These are phyloP conservation scores for Thymus quinquecostatus DNA, from an alignment of 257 asterid species.

Conservation along the genomic window DNA sequence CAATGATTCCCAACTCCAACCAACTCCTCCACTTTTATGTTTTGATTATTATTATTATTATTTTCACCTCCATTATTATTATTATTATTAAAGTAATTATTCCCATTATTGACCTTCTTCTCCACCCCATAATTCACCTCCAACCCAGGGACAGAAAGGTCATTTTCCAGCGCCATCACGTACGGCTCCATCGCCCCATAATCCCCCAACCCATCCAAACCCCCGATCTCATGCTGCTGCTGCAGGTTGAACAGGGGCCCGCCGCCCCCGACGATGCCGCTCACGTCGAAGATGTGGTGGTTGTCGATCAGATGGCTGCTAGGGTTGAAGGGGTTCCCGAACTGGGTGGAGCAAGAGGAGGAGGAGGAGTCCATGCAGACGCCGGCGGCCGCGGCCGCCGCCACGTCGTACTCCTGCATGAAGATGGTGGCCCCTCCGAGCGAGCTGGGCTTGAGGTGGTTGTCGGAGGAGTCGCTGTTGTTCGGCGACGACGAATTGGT, in stretches of 20 bases:
- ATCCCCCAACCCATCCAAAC: slow-evolving; percentile 36
- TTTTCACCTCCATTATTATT: slow-evolving; percentile 2
- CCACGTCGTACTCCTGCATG: slow-evolving; percentile 70
- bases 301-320: slow-evolving; percentile 4
- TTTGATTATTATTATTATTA: slow-evolving; percentile 23
- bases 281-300: slow-evolving; percentile 28
- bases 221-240: background rate
- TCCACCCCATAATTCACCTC: slow-evolving; percentile 43
- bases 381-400: background rate
- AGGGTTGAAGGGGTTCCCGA: slow-evolving; percentile 54
- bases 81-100: background rate
- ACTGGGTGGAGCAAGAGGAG: slow-evolving; percentile 54
- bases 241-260: slow-evolving; percentile 35
- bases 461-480: slow-evolving; percentile 51
- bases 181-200: slow-evolving; percentile 56
- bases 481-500: slow-evolving; percentile 46
- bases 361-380: slow-evolving; percentile 68
- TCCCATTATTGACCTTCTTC: slow-evolving; percentile 33
- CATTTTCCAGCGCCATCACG: slow-evolving; percentile 63
- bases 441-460: slow-evolving; percentile 13
- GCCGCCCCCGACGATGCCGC: slow-evolving; percentile 13
- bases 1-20: slow-evolving; percentile 73
- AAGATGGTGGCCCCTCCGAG: slow-evolving; percentile 42
- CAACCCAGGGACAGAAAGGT: slow-evolving; percentile 63
- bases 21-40: slow-evolving; percentile 57